These are phyloP conservation scores for Kodamaea jinghongensis DNA, from an alignment of 805 yeast species.

Conservation along the genomic window DNA sequence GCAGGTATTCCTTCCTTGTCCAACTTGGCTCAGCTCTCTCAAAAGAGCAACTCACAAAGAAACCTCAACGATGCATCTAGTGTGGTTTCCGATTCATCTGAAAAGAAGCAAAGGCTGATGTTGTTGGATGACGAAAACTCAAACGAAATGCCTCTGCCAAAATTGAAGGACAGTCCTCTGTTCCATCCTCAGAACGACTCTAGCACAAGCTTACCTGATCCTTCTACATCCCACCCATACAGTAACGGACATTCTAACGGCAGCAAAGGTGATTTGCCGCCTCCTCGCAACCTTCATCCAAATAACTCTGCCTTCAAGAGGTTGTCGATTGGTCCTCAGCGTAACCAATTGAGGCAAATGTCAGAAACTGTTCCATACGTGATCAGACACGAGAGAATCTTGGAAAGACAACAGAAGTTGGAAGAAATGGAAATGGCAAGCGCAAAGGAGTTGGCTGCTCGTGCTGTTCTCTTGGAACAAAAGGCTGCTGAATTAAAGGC, in stretches of 20 bases:
- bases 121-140: slow-evolving; percentile 26
- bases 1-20: slow-evolving; percentile 62
- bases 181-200: slow-evolving; percentile 21
- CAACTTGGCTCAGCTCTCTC: slow-evolving; percentile 32
- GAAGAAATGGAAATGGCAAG: slow-evolving; percentile 78
- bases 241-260: slow-evolving; percentile 3
- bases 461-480: slow-evolving; percentile 75
- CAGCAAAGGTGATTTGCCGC: slow-evolving; percentile 14
- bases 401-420: slow-evolving; percentile 72
- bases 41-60: slow-evolving; percentile 15
- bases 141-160: slow-evolving; percentile 22
- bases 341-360: slow-evolving; percentile 68
- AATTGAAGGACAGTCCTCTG: slow-evolving; percentile 25
- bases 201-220: slow-evolving; percentile 3
- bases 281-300: slow-evolving; percentile 18
- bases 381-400: slow-evolving; percentile 69
- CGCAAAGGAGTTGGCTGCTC: slow-evolving; percentile 66
- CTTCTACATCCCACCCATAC: not conserved
- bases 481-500: slow-evolving; percentile 70
- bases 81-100: slow-evolving; percentile 16
- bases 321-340: slow-evolving; percentile 45
- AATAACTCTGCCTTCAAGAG: slow-evolving; percentile 39
- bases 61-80: slow-evolving; percentile 6
- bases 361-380: slow-evolving; percentile 86
- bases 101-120: slow-evolving; percentile 32